Base-by-base conservation (phyloP, 352 stramenopile species). In the Halophytophthora batemanensis region DNA sequence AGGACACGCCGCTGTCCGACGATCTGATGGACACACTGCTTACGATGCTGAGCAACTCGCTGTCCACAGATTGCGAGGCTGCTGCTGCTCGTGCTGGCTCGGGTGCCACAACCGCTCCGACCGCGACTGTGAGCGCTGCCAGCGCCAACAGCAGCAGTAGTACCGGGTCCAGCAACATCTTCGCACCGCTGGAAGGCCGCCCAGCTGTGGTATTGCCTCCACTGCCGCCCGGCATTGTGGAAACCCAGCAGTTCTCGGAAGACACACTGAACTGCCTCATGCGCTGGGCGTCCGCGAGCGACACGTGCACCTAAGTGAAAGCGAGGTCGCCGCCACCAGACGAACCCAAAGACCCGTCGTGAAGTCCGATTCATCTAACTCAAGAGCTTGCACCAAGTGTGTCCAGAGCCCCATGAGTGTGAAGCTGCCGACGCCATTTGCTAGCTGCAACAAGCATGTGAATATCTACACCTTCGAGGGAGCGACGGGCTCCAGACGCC, bases 181-280 rank as follows among this genome's bases (percentile, higher is more conserved):
- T 71, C 17, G 53, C 56, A 21, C 28, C 45, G 19, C 44, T 37
- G 39, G 63, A 69, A 47, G 61, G 61, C 19, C 45, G 49, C 21
- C 28, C 48, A 1, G 43, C 59, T 1, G 64, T 70, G 22, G 45
- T 64, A 2, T 17, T 71, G 3, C 57, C 45, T 13, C 42, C 33
- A 10, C 23, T 56, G 25, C 63, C 63, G 13, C 53, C 60, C 6
- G 59, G 56, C 8, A 49, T 78, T 42, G 53, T 73, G 33, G 68
- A 82, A 50, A 71, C 58, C 17, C 64, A 68, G 18, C 66, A 80
- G 50, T 80, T 80, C 61, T 80, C 70, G 6, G 56, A 76, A n/a
- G 70, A 80, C 11, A 80, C 60, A 21, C 46, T 80, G 13, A 69
- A 80, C 42, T 53, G 53, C 35, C 64, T 80, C 53, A 61, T 79